phyloP scores from a whole-genome alignment of 2,329 filamentous ascomycete species.

The Epichloe glyceriae region DNA sequence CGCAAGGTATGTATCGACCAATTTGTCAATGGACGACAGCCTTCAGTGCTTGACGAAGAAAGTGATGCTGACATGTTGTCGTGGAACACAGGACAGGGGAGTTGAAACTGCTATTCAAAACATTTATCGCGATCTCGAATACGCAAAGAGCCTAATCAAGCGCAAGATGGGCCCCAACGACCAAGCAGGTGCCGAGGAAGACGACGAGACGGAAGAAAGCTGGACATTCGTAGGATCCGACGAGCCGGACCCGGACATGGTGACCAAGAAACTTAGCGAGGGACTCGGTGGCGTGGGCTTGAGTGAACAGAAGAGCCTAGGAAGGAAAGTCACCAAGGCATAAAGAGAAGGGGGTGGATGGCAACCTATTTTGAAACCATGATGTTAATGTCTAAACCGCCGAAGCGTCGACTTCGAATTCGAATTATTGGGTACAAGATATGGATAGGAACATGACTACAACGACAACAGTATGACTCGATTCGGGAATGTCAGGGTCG shows the following conservation, averaged over 20 bases:
- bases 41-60: background rate
- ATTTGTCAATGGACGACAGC: background rate
- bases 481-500: background rate
- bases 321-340: conserved; percentile 9
- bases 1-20: conserved; percentile 50
- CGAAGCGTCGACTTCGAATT: background rate
- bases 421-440: background rate
- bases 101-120: conserved; percentile 83
- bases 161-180: conserved; percentile 42
- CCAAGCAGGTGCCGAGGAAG: conserved; percentile 27
- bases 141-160: conserved; percentile 73
- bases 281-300: conserved; percentile 14
- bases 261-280: conserved; percentile 28
- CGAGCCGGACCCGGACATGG: conserved; percentile 31
- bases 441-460: background rate
- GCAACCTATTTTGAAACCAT: background rate
- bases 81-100: conserved; percentile 58
- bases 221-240: conserved; percentile 76
- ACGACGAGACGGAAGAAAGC: conserved; percentile 57
- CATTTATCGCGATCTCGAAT: conserved; percentile 90
- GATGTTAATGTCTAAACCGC: background rate
- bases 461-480: background rate
- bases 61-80: background rate
- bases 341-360: background rate
- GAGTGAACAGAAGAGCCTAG: conserved; percentile 12